phyloP scores from a whole-genome alignment of 2,329 filamentous ascomycete genomes.

The Beauveria caledonica region DNA sequence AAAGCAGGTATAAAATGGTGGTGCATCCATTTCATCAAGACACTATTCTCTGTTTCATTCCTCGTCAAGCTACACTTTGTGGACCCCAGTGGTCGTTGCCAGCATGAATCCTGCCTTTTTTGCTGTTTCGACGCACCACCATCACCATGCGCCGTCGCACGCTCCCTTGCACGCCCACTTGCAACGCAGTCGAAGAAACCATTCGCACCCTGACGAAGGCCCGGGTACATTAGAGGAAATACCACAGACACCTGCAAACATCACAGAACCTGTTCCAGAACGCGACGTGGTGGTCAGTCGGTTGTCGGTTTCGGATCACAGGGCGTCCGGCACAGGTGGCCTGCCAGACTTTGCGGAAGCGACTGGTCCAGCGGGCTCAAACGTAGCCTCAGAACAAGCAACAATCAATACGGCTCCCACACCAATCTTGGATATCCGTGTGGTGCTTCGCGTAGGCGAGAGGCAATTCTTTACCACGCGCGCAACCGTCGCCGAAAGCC shows the following conservation, averaged over 20 bases:
- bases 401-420: background rate
- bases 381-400: background rate
- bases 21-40: too few species aligned
- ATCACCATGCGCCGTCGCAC: background rate
- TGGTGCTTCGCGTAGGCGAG: slow-evolving; percentile 12
- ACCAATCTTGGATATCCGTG: background rate
- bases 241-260: background rate
- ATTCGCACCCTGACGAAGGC: background rate
- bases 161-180: background rate
- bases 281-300: background rate
- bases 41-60: background rate
- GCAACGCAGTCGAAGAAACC: background rate
- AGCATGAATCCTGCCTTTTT: background rate
- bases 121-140: background rate
- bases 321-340: background rate
- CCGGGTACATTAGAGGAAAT: background rate
- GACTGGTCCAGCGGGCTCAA: background rate
- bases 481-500: slow-evolving; percentile 13
- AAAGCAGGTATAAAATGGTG: background rate
- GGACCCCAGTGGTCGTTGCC: background rate
- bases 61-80: background rate
- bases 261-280: background rate
- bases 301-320: background rate
- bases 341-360: background rate
- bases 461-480: slow-evolving; percentile 15